Conservation (phyloP, 208 protist genomes). For the Strigomonas galati region DNA sequence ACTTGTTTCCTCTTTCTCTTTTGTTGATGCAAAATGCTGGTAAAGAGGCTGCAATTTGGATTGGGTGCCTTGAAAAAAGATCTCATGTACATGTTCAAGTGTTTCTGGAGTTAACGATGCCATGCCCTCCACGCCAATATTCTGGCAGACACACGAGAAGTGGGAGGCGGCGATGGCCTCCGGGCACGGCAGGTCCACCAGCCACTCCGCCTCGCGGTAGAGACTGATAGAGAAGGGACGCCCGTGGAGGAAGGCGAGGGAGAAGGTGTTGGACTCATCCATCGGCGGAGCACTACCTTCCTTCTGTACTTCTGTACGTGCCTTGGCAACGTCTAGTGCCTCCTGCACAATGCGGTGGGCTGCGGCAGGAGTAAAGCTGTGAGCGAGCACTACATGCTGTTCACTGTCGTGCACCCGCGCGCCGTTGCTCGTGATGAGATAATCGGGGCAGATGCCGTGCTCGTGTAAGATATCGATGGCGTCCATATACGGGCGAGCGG, state of each 20-base stretch:
- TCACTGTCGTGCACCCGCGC: constrained; percentile 43
- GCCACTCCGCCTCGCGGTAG: constrained; percentile 33
- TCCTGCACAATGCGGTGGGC: constrained; percentile 40
- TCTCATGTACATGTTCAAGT: neutral
- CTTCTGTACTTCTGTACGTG: too few relatives aligned
- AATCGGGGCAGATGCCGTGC: constrained; percentile 34
- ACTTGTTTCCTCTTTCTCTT: neutral
- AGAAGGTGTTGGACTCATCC: neutral
- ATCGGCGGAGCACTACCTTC: neutral
- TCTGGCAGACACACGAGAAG: constrained; percentile 20
- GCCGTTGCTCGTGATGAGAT: constrained; percentile 77
- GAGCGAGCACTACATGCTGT: constrained; percentile 26
- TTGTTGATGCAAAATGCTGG: constrained; percentile 5
- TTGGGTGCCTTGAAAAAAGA: constrained; percentile 12
- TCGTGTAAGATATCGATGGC: constrained; percentile 50
- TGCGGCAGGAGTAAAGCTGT: constrained; percentile 30
- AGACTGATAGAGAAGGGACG: constrained; percentile 24
- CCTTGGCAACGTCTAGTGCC: neutral
- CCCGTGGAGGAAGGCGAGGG: neutral
- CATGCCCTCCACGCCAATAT: constrained; percentile 21
- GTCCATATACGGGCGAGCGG: constrained; percentile 55
- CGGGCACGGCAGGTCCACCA: constrained; percentile 19
- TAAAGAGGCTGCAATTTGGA: constrained; percentile 8
- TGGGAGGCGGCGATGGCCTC: constrained; percentile 17
- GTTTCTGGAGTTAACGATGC: neutral